Percentiles rank a stretch among this genome's conserved stretches.
Evolutionary conservation across 129 eudicot genomes (phyloP).

Genomic region (Smallanthus sonchifolius): DNA sequence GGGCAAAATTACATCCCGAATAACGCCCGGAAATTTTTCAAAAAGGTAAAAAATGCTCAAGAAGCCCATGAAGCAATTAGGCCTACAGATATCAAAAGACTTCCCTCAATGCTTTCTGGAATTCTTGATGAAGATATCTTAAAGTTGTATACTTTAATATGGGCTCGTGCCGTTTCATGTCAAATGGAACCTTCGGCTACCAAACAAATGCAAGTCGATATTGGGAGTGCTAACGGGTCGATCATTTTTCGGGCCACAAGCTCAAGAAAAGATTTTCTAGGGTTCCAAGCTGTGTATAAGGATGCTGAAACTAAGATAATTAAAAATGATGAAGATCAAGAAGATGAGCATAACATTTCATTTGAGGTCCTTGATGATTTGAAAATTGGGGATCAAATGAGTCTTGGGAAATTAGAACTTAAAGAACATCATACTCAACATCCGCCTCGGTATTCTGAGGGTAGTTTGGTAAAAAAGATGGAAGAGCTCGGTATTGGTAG

Average conservation of each 20-base stretch:
- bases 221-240: slow-evolving; percentile 51
- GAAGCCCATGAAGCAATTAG: slow-evolving; percentile 99
- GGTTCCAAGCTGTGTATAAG: slow-evolving; percentile 67
- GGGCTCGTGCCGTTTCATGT: slow-evolving; percentile 88
- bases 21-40: slow-evolving; percentile 60
- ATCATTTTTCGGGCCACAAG: slow-evolving; percentile 58
- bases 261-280: slow-evolving; percentile 60
- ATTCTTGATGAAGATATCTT: slow-evolving; percentile 77
- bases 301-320: slow-evolving; percentile 54
- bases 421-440: slow-evolving; percentile 83
- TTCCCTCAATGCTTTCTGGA: slow-evolving; percentile 67
- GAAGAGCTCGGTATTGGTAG: slow-evolving; percentile 99
- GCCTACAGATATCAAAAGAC: slow-evolving; percentile 73
- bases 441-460: slow-evolving; percentile 87
- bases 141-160: slow-evolving; percentile 78
- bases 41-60: slow-evolving; percentile 90
- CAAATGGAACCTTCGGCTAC: slow-evolving; percentile 83
- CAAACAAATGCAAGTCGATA: slow-evolving; percentile 68
- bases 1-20: slow-evolving; percentile 50
- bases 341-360: slow-evolving; percentile 29
- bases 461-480: slow-evolving; percentile 72
- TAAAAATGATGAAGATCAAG: slow-evolving; percentile 42
- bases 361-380: slow-evolving; percentile 44
- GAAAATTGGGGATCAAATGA: slow-evolving; percentile 38
- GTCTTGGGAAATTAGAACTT: slow-evolving; percentile 49